phyloP scores from a whole-genome alignment of 805 yeast genomes.

The Candida khao-thaluensis region DNA sequence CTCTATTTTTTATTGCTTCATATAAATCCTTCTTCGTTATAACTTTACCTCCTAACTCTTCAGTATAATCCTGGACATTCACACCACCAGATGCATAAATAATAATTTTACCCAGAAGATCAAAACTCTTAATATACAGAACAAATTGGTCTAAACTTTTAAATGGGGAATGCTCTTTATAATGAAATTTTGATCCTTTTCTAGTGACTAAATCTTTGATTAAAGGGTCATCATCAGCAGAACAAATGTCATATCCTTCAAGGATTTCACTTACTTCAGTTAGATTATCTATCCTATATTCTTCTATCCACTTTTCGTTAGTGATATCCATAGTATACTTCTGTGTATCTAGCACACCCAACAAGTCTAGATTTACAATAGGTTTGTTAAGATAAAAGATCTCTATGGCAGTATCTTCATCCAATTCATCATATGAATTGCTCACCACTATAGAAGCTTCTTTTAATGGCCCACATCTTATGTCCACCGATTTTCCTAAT shows the following conservation, averaged over 20 bases:
- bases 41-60: constrained; percentile 5
- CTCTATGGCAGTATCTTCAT: constrained; percentile 1
- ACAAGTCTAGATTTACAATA: background rate
- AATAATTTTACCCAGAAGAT: background rate
- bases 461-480: constrained; percentile 1
- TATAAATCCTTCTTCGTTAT: constrained; percentile 7
- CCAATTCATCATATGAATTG: background rate
- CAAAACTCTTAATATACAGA: constrained; percentile 1
- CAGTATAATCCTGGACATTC: constrained; percentile 5
- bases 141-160: constrained; percentile 1
- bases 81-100: constrained; percentile 3
- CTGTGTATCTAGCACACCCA: background rate
- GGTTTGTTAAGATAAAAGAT: background rate
- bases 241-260: constrained; percentile 1
- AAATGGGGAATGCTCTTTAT: constrained; percentile 1
- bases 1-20: constrained; percentile 4
- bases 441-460: background rate
- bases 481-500: background rate
- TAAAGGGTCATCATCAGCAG: background rate
- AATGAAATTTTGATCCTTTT: background rate
- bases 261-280: background rate
- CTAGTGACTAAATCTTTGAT: background rate
- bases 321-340: background rate
- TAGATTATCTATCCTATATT: background rate
- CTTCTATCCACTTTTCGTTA: background rate